These are phyloP conservation scores for Kalaharituber pfeilii DNA, from an alignment of 2,329 filamentous ascomycete genomes.

Conservation along the genomic window DNA sequence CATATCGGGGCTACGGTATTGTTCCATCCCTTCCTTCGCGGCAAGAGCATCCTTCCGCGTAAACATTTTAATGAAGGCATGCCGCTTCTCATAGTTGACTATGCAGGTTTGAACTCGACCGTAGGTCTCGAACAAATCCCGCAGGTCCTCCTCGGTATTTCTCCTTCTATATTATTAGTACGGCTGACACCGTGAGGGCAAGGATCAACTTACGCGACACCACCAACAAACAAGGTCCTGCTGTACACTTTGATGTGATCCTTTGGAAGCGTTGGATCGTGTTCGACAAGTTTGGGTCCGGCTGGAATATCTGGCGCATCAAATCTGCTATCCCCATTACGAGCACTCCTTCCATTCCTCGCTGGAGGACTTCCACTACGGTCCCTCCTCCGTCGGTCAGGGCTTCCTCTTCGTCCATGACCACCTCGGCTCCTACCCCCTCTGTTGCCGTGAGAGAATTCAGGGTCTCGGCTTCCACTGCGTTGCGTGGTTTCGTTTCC, in stretches of 20 bases:
- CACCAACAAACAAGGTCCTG: conserved; percentile 88
- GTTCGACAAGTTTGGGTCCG: conserved; percentile 53
- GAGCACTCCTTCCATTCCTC: conserved; percentile 1
- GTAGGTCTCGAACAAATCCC: conserved; percentile 60
- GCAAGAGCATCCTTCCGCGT: conserved; percentile 66
- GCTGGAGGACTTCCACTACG: conserved; percentile 71
- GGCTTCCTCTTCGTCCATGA: conserved; percentile 30
- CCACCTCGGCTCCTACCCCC: conserved; percentile 39
- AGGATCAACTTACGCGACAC: conserved; percentile 54
- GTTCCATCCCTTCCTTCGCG: conserved; percentile 79
- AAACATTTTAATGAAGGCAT: conserved; percentile 98
- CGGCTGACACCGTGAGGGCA: neutral
- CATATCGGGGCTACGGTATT: conserved; percentile 51
- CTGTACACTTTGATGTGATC: conserved; percentile 83
- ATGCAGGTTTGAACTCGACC: conserved; percentile 93
- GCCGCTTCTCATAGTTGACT: conserved; percentile 92
- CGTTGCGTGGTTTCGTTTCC: conserved; percentile 44
- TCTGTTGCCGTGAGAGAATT: conserved; percentile 35
- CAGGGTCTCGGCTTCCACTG: conserved; percentile 41
- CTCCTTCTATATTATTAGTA: conserved; percentile 28
- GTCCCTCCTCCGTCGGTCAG: conserved; percentile 44
- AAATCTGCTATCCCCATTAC: neutral
- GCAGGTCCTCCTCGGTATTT: conserved; percentile 64
- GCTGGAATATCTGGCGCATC: conserved; percentile 1
- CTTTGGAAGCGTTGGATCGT: conserved; percentile 54